Conservation (phyloP, 176 grass and related monocot species). For the Lolium multiflorum region DNA sequence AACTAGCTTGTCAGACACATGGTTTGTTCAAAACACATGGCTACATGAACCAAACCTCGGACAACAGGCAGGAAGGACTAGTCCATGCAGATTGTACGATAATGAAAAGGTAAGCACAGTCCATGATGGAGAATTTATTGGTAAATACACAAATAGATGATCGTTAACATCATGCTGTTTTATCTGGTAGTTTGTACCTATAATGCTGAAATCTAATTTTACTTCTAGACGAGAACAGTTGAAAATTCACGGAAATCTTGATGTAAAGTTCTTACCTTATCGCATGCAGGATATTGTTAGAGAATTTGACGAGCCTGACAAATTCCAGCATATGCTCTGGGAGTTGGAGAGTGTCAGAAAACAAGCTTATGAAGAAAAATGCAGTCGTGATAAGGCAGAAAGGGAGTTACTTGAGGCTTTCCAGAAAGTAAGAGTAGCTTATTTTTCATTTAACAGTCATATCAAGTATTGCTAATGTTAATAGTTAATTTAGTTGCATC, state of each 20-base stretch:
- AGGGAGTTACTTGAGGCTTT: slow-evolving; percentile 51
- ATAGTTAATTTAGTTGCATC: slow-evolving; percentile 9
- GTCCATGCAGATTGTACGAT: not conserved
- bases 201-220: slow-evolving; percentile 17
- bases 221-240: not conserved
- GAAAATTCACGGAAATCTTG: slow-evolving; percentile 15
- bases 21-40: slow-evolving; percentile 49
- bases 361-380: slow-evolving; percentile 60
- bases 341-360: slow-evolving; percentile 46
- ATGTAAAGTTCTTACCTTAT: slow-evolving; percentile 20
- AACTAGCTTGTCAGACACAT: slow-evolving; percentile 39
- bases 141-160: slow-evolving; percentile 11
- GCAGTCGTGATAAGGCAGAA: slow-evolving; percentile 39
- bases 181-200: slow-evolving; percentile 10
- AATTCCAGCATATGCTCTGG: slow-evolving; percentile 46
- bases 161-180: slow-evolving; percentile 11
- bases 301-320: slow-evolving; percentile 29
- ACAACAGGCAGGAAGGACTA: slow-evolving; percentile 33
- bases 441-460: slow-evolving; percentile 28
- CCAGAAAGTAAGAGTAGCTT: slow-evolving; percentile 50
- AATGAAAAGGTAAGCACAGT: slow-evolving; percentile 30
- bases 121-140: slow-evolving; percentile 6
- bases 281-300: slow-evolving; percentile 40
- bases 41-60: slow-evolving; percentile 33
- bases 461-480: not conserved